A percentile compares a stretch with the other conserved stretches of the same genome.
Evolutionary conservation across 257 asterid species (phyloP).

Genomic region (Primulina tabacum): DNA sequence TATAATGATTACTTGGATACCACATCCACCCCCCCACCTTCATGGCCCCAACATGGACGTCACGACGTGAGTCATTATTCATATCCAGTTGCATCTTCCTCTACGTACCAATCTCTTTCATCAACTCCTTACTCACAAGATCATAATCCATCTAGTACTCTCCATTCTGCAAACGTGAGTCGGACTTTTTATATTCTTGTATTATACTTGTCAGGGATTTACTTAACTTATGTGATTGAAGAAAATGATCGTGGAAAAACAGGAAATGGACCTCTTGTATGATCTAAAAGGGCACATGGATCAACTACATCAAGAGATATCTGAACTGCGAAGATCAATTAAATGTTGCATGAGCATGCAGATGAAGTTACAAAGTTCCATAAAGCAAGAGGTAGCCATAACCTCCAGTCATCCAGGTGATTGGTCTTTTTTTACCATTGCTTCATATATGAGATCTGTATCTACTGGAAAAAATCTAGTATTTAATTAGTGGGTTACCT

Average conservation of each 20-base stretch:
- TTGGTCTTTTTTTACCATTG: neutral
- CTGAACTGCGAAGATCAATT: slow-evolving; percentile 66
- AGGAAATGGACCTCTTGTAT: slow-evolving; percentile 81
- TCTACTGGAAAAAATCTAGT: neutral
- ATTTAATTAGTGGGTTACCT: neutral
- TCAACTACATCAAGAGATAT: slow-evolving; percentile 69
- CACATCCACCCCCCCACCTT: slow-evolving; percentile 28
- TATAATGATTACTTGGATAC: slow-evolving; percentile 35
- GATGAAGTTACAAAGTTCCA: slow-evolving; percentile 51
- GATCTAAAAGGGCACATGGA: slow-evolving; percentile 82
- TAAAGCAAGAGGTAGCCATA: slow-evolving; percentile 46
- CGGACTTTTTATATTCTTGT: slow-evolving; percentile 1
- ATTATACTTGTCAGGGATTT: neutral
- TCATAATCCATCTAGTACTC: slow-evolving; percentile 32
- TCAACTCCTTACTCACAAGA: slow-evolving; percentile 36
- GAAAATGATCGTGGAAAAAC: slow-evolving; percentile 18
- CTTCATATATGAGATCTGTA: neutral
- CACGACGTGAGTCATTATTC: slow-evolving; percentile 38
- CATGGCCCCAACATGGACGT: slow-evolving; percentile 44
- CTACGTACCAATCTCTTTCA: slow-evolving; percentile 42
- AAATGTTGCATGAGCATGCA: slow-evolving; percentile 70
- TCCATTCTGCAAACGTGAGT: slow-evolving; percentile 62
- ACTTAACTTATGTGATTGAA: neutral
- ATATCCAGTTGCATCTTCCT: slow-evolving; percentile 39
- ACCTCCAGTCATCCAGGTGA: slow-evolving; percentile 52